Conservation (phyloP, 495 filamentous ascomycete genomes). For the Penicillium maclennaniae region DNA sequence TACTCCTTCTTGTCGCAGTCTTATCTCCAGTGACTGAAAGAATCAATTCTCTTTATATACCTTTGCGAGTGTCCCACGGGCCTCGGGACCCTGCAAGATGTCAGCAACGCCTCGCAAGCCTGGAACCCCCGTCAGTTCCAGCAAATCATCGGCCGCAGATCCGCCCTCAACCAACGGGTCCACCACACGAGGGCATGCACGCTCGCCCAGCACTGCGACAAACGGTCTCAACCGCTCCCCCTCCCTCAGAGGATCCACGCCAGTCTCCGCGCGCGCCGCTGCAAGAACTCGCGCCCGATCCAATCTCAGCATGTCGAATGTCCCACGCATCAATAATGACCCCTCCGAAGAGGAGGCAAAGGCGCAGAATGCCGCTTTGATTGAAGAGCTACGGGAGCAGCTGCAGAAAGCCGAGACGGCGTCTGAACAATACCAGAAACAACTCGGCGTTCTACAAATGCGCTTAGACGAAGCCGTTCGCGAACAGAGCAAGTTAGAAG, state of each 20-base stretch:
- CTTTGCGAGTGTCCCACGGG: conserved; percentile 12
- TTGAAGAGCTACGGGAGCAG: conserved; percentile 81
- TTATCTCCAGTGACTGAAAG: background rate
- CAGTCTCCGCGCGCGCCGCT: conserved; percentile 66
- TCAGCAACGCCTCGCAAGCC: conserved; percentile 45
- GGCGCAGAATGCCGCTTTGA: conserved; percentile 68
- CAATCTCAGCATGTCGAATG: conserved; percentile 56
- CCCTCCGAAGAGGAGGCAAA: conserved; percentile 58
- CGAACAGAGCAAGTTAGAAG: conserved; percentile 83
- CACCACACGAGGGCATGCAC: conserved; percentile 39
- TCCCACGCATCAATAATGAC: conserved; percentile 53
- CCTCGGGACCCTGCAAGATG: conserved; percentile 32
- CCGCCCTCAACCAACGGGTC: conserved; percentile 33
- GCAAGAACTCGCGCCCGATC: conserved; percentile 57
- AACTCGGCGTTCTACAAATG: conserved; percentile 78
- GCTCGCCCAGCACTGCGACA: conserved; percentile 38
- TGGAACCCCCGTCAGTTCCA: conserved; percentile 38
- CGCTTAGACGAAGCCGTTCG: conserved; percentile 79
- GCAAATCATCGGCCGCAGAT: conserved; percentile 38
- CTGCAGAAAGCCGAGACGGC: conserved; percentile 74
- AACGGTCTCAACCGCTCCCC: conserved; percentile 42
- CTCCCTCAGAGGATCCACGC: conserved; percentile 46
- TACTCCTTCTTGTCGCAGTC: background rate
- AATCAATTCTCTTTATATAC: conserved; percentile 19
- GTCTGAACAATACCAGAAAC: conserved; percentile 77